Conservation (phyloP, 192 early-diverging fungal genomes). For the Coemansia sp. region DNA sequence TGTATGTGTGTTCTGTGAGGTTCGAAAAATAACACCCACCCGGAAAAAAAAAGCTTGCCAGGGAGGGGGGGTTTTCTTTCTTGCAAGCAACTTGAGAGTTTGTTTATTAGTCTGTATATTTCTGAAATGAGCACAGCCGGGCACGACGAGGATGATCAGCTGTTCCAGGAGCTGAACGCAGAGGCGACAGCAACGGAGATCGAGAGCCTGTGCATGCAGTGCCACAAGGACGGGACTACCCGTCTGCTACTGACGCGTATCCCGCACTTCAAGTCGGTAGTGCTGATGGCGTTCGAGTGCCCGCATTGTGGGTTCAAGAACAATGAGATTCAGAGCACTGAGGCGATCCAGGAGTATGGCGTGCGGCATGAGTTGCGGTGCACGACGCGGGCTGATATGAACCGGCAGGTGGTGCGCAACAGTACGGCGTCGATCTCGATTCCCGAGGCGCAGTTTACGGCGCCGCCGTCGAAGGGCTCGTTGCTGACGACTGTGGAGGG, state of each 20-base stretch:
- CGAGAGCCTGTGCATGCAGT: conserved; percentile 88
- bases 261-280: conserved; percentile 87
- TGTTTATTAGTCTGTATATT: neutral
- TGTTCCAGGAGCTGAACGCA: conserved; percentile 68
- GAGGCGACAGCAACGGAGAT: conserved; percentile 69
- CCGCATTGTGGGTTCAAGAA: conserved; percentile 83
- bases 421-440: conserved; percentile 72
- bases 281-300: conserved; percentile 80
- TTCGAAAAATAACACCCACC: too few relatives aligned
- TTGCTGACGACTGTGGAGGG: conserved; percentile 91
- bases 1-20: too few relatives aligned
- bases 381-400: conserved; percentile 67
- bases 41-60: too few relatives aligned
- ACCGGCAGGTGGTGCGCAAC: conserved; percentile 88
- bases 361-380: conserved; percentile 58
- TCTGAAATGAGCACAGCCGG: too few relatives aligned
- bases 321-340: conserved; percentile 86
- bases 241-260: conserved; percentile 82
- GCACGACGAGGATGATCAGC: too few relatives aligned
- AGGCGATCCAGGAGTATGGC: conserved; percentile 79
- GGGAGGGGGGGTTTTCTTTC: too few relatives aligned
- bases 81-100: neutral
- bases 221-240: conserved; percentile 81
- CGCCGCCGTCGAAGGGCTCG: conserved; percentile 75
- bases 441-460: conserved; percentile 82